Evolutionary conservation across 169 alveolate species (phyloP).

Genomic region (Plasmodium knowlesi): DNA sequence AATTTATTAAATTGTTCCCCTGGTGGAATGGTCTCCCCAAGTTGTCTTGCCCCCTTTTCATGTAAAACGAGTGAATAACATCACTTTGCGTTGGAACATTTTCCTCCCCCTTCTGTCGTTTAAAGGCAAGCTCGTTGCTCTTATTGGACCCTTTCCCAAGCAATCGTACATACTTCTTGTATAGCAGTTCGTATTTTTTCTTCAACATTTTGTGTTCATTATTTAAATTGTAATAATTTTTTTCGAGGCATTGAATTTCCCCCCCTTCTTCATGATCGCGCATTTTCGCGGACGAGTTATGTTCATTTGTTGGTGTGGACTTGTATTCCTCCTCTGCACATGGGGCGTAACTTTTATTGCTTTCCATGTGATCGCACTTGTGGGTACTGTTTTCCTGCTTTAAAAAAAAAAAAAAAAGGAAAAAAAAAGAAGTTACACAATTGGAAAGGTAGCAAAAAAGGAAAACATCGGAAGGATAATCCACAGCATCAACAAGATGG

Average conservation of each 20-base stretch:
- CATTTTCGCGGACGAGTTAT: background rate
- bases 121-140: constrained; percentile 54
- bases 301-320: background rate
- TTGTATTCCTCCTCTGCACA: background rate
- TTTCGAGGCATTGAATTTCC: background rate
- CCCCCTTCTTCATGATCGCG: background rate
- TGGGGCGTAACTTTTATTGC: background rate
- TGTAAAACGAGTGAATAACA: constrained; percentile 57
- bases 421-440: background rate
- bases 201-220: constrained; percentile 45
- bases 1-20: constrained; percentile 22
- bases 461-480: background rate
- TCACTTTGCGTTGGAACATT: background rate
- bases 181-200: constrained; percentile 33
- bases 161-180: constrained; percentile 26
- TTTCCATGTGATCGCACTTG: background rate
- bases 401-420: background rate
- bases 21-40: background rate
- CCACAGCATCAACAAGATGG: background rate
- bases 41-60: background rate
- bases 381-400: constrained; percentile 15
- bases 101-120: constrained; percentile 13
- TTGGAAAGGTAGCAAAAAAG: background rate
- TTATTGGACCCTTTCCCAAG: constrained; percentile 10
- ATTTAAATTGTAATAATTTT: constrained; percentile 8